Conservation (phyloP, 768 basidiomycete species). For the Tylopilus cervinicoccineus region DNA sequence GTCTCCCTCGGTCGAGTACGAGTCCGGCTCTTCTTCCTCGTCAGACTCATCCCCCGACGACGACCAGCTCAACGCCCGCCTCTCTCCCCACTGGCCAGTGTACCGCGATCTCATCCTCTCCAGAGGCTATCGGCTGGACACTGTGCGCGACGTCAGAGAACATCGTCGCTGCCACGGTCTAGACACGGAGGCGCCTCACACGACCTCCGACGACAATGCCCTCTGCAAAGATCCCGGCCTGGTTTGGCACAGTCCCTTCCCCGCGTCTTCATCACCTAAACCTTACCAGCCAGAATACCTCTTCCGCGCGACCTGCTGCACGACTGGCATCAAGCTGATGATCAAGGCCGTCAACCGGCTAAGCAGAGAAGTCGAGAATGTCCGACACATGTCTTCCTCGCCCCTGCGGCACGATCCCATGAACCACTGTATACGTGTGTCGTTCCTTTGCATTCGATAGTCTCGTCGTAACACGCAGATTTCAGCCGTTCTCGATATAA, state of each 20-base stretch:
- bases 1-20: constrained; percentile 43
- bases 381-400: constrained; percentile 51
- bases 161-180: constrained; percentile 43
- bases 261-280: constrained; percentile 6
- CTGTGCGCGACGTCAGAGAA: constrained; percentile 60
- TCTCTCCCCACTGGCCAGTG: constrained; percentile 58
- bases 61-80: constrained; percentile 50
- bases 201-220: constrained; percentile 46
- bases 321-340: constrained; percentile 51
- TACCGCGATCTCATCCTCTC: constrained; percentile 45
- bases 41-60: constrained; percentile 52
- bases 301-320: constrained; percentile 58
- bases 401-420: constrained; percentile 52
- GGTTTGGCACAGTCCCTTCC: constrained; percentile 36
- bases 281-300: constrained; percentile 59
- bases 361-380: constrained; percentile 61
- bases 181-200: constrained; percentile 21
- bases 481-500: constrained; percentile 61
- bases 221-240: constrained; percentile 71
- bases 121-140: constrained; percentile 64
- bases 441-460: background rate
- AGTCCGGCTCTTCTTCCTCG: constrained; percentile 34
- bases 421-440: constrained; percentile 78
- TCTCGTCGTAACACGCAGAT: constrained; percentile 7
- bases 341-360: constrained; percentile 63